phyloP scores from a whole-genome alignment of 139 green algal genomes.

The Chlorella vulgaris region DNA sequence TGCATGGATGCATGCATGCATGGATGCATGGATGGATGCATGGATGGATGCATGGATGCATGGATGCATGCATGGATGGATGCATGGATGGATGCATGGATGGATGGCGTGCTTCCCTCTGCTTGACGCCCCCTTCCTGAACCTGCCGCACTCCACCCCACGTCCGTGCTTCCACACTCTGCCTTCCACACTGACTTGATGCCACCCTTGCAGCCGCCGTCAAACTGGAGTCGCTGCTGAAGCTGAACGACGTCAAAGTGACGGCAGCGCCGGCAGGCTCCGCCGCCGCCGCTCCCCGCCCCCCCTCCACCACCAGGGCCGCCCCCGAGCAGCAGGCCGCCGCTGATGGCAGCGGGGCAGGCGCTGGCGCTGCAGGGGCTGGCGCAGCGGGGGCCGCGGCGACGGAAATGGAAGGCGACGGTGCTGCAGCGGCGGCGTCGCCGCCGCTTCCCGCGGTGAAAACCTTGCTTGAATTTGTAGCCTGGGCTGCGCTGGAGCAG shows the following conservation, averaged over 20 bases:
- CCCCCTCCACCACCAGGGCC: not conserved
- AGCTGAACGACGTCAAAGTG: conserved; percentile 54
- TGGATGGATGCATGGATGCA: too few relatives aligned
- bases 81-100: too few relatives aligned
- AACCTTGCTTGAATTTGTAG: conserved; percentile 48
- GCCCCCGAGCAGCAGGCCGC: not conserved
- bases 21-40: too few relatives aligned
- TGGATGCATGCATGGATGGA: too few relatives aligned
- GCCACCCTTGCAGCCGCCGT: conserved; percentile 8
- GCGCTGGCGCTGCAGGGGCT: not conserved
- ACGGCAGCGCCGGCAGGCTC: not conserved
- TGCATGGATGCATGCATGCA: too few relatives aligned
- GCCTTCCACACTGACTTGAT: not conserved
- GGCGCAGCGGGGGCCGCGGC: not conserved
- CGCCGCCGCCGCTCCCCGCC: not conserved
- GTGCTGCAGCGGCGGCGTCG: not conserved
- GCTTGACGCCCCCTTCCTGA: too few relatives aligned
- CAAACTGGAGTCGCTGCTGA: conserved; percentile 52
- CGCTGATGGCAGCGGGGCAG: not conserved
- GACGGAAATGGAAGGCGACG: not conserved
- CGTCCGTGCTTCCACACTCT: not conserved
- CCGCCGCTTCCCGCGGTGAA: not conserved
- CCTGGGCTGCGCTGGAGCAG: conserved; percentile 36
- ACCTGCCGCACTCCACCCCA: too few relatives aligned
- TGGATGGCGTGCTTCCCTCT: too few relatives aligned